These are phyloP conservation scores for Allantophomopsis lycopodina DNA, from an alignment of 2,329 filamentous ascomycete genomes.

Conservation along the genomic window DNA sequence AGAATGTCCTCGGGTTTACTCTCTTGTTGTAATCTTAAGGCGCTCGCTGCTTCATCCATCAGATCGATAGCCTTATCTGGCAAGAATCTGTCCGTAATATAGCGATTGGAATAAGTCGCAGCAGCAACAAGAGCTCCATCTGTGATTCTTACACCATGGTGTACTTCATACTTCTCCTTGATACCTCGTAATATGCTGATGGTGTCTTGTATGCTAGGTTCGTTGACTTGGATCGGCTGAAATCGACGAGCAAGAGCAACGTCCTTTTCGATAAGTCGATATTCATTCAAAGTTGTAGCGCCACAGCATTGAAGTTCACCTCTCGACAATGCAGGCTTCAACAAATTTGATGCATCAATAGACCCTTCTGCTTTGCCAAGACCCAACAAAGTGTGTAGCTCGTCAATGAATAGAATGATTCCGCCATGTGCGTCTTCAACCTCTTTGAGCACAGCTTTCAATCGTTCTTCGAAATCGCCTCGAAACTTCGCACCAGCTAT, in stretches of 20 bases:
- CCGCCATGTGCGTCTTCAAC: slow-evolving; percentile 80
- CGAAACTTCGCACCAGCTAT: slow-evolving; percentile 94
- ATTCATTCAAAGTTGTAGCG: slow-evolving; percentile 86
- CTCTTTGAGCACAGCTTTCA: slow-evolving; percentile 85
- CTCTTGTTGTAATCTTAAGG: slow-evolving; percentile 83
- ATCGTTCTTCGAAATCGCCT: slow-evolving; percentile 87
- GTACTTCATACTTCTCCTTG: slow-evolving; percentile 95
- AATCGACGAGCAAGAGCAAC: slow-evolving; percentile 85
- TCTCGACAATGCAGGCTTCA: slow-evolving; percentile 86
- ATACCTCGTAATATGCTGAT: slow-evolving; percentile 93
- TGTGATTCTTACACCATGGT: slow-evolving; percentile 90
- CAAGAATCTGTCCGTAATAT: slow-evolving; percentile 90
- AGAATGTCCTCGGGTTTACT: slow-evolving; percentile 94
- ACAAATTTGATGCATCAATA: slow-evolving; percentile 87
- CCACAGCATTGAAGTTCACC: slow-evolving; percentile 93
- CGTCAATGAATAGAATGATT: slow-evolving; percentile 91
- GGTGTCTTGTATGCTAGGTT: slow-evolving; percentile 82
- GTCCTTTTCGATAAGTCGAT: slow-evolving; percentile 89
- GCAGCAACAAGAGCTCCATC: slow-evolving; percentile 86
- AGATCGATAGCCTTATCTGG: slow-evolving; percentile 96
- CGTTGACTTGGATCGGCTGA: slow-evolving; percentile 86
- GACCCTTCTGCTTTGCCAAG: slow-evolving; percentile 92
- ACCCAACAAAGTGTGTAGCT: slow-evolving; percentile 81
- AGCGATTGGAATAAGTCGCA: slow-evolving; percentile 84
- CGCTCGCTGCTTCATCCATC: slow-evolving; percentile 89